phyloP scores from a whole-genome alignment of 164 flowering plant genomes.

The Saururus chinensis region DNA sequence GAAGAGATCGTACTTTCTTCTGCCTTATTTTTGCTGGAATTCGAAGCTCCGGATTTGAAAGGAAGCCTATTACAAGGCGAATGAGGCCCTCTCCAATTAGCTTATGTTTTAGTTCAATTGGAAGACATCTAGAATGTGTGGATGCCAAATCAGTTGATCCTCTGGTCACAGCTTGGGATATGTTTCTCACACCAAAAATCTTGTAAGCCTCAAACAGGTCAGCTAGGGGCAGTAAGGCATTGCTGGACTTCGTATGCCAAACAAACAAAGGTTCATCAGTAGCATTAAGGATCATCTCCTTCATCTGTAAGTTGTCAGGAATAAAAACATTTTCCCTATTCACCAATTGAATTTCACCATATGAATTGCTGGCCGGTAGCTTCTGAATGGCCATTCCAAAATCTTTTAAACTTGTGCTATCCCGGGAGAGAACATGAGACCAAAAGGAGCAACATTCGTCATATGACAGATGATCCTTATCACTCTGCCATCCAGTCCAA shows the following conservation, averaged over 20 bases:
- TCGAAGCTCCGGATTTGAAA: conserved; percentile 6
- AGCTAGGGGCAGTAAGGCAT: neutral
- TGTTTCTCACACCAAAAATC: neutral
- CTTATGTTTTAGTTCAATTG: neutral
- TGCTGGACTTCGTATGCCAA: neutral
- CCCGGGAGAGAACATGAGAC: neutral
- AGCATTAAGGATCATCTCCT: neutral
- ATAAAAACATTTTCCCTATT: neutral
- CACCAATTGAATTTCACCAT: neutral
- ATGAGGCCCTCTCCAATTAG: conserved; percentile 9
- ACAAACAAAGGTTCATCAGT: neutral
- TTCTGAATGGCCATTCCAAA: neutral
- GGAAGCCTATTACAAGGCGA: conserved; percentile 9
- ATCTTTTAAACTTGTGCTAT: neutral
- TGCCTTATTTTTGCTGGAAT: conserved; percentile 7
- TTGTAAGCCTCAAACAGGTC: neutral
- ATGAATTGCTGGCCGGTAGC: neutral
- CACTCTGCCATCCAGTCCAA: neutral
- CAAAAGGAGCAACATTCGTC: neutral
- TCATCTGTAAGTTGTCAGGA: neutral
- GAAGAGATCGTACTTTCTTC: conserved; percentile 4
- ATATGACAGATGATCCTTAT: neutral
- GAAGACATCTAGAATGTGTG: neutral
- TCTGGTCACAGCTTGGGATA: too few relatives aligned
- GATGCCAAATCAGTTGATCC: neutral